A percentile compares a stretch with the other conserved stretches of the same genome.
Conservation (phyloP, 169 alveolate genomes). For the Neospora caninum region DNA sequence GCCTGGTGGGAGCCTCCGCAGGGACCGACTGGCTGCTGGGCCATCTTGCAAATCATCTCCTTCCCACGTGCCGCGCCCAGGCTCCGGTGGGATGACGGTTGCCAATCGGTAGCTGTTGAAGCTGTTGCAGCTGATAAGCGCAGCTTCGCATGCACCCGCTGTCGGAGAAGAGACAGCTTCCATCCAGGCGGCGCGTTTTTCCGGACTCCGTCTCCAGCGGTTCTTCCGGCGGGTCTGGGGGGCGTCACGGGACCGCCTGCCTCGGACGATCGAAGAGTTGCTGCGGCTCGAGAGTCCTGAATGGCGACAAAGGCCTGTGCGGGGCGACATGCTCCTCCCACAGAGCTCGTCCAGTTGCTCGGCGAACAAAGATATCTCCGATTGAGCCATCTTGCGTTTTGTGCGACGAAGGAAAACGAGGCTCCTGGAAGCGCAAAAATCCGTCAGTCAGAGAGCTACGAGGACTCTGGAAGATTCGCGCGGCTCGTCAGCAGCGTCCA, state of each 20-base stretch:
- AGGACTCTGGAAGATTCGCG: too few relatives aligned
- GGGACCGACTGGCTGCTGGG: not conserved
- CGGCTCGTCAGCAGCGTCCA: too few relatives aligned
- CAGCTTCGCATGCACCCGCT: not conserved
- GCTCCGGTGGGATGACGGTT: constrained; percentile 3
- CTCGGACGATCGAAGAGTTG: not conserved
- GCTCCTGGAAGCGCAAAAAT: not conserved
- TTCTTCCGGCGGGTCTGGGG: not conserved
- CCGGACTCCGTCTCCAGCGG: not conserved
- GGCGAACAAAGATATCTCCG: constrained; percentile 26
- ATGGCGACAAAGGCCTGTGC: not conserved
- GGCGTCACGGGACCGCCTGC: not conserved
- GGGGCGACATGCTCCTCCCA: constrained; percentile 22
- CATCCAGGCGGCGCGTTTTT: not conserved
- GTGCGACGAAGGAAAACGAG: not conserved
- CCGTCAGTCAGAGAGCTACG: not conserved
- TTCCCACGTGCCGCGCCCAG: constrained; percentile 43
- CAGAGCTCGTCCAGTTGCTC: constrained; percentile 10
- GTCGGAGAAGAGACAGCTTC: not conserved
- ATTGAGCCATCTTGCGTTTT: not conserved
- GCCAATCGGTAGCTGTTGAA: constrained; percentile 36
- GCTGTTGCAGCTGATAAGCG: constrained; percentile 9
- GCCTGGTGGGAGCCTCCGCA: too few relatives aligned
- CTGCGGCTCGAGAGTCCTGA: not conserved
- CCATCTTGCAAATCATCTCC: not conserved